These are phyloP conservation scores for Grosmannia penicillata DNA, from an alignment of 2,329 filamentous ascomycete genomes.

Conservation along the genomic window DNA sequence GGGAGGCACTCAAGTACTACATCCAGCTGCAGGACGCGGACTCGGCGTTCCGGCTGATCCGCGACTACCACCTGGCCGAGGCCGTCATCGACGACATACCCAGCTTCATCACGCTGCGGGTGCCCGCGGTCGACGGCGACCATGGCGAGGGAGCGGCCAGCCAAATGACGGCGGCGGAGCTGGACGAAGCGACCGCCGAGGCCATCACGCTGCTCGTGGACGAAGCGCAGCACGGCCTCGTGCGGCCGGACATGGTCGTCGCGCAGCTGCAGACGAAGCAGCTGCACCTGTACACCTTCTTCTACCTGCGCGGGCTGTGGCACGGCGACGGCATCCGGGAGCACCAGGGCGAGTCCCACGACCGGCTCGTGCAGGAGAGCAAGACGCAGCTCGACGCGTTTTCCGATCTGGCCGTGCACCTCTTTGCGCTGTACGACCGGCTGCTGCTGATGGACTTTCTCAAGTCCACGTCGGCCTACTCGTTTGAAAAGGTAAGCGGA, in stretches of 20 bases:
- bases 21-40: constrained; percentile 88
- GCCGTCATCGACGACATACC: constrained; percentile 81
- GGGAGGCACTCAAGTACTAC: constrained; percentile 77
- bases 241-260: constrained; percentile 64
- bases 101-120: constrained; percentile 74
- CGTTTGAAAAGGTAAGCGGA: constrained; percentile 53
- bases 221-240: constrained; percentile 78
- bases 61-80: constrained; percentile 79
- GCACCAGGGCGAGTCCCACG: constrained; percentile 35
- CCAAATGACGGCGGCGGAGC: constrained; percentile 51
- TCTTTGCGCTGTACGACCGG: constrained; percentile 77
- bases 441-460: constrained; percentile 75
- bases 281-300: constrained; percentile 66
- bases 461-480: constrained; percentile 70
- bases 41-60: constrained; percentile 71
- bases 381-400: constrained; percentile 67
- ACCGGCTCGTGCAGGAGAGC: constrained; percentile 42
- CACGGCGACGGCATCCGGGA: constrained; percentile 51
- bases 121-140: constrained; percentile 54
- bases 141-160: too few species aligned
- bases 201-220: constrained; percentile 77
- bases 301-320: constrained; percentile 84
- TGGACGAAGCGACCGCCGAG: constrained; percentile 69
- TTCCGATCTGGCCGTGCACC: constrained; percentile 69
- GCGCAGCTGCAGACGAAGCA: constrained; percentile 56